Evolutionary conservation across 2,329 filamentous ascomycete genomes (phyloP).

Genomic region (Aspergillus pseudoterreus): DNA sequence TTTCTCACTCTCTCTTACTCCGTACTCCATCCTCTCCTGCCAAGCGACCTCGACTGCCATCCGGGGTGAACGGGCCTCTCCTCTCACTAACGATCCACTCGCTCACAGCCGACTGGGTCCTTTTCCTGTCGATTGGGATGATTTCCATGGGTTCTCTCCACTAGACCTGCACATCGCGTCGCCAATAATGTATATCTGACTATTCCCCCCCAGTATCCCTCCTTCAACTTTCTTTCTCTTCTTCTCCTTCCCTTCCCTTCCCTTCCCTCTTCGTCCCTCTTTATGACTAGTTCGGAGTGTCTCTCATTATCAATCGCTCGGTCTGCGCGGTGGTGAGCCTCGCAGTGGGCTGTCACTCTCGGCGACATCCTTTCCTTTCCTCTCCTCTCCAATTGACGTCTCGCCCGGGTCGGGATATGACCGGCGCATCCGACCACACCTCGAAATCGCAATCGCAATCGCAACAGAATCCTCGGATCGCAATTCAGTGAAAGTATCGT

Average conservation of each 20-base stretch:
- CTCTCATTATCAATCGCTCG: conserved; percentile 8
- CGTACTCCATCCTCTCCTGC: background rate
- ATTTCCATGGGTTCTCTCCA: background rate
- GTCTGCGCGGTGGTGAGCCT: conserved; percentile 17
- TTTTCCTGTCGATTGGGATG: conserved; percentile 1
- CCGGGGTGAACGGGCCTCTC: conserved; percentile 17
- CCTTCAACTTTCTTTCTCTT: conserved; percentile 7
- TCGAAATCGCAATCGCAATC: background rate
- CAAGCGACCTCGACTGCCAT: conserved; percentile 5
- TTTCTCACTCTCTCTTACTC: conserved; percentile 2
- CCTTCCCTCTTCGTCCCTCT: background rate
- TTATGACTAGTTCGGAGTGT: background rate
- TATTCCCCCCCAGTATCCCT: conserved; percentile 11
- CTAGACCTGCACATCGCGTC: background rate
- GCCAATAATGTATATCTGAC: conserved; percentile 19
- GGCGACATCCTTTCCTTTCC: background rate
- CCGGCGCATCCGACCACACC: conserved; percentile 1
- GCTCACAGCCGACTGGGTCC: background rate
- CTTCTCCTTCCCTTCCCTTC: conserved; percentile 11
- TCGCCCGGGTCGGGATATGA: conserved; percentile 13
- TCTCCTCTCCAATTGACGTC: background rate
- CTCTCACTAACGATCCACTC: conserved; percentile 2
- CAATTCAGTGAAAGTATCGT: background rate
- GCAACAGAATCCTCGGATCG: conserved; percentile 5
- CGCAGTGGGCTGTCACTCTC: conserved; percentile 16